Evolutionary conservation across 2,329 filamentous ascomycete genomes (phyloP).

Genomic region (Chrysoporthe deuterocubensis): DNA sequence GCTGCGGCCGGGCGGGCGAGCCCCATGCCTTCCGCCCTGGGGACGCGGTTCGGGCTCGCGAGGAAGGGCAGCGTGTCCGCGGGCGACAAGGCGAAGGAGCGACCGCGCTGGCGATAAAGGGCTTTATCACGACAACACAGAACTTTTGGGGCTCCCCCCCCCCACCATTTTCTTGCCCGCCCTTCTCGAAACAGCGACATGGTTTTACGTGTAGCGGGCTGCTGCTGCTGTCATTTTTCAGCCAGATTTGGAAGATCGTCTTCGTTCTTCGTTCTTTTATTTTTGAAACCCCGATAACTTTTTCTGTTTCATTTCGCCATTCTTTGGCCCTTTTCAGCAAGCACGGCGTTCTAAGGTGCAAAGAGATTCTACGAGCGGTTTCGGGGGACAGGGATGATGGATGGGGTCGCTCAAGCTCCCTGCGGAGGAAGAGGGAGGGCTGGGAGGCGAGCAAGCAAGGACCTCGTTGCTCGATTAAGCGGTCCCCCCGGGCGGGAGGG

Average conservation of each 20-base stretch:
- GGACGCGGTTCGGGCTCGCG: conserved; percentile 17
- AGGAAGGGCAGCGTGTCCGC: conserved; percentile 22
- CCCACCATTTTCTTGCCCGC: background rate
- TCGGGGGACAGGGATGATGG: background rate
- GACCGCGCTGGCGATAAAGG: conserved; percentile 21
- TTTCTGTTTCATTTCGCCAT: background rate
- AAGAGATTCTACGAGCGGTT: background rate
- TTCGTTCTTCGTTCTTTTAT: background rate
- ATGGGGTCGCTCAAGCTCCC: background rate
- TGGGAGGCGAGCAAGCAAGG: background rate
- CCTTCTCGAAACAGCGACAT: background rate
- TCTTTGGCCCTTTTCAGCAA: conserved; percentile 1
- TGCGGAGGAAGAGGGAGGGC: background rate
- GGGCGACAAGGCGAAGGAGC: conserved; percentile 20
- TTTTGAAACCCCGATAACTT: background rate
- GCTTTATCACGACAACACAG: background rate
- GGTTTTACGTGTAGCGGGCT: background rate
- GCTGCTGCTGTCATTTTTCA: background rate
- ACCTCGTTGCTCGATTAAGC: background rate
- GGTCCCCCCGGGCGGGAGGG: no score
- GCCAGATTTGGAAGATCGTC: background rate
- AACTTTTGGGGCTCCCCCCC: no score
- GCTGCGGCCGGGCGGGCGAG: conserved; percentile 21
- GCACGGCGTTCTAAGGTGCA: conserved; percentile 24
- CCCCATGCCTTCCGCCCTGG: conserved; percentile 19